Percentiles rank a stretch among this genome's conserved stretches.
Conservation (phyloP, 1,284 basidiomycete genomes). For the Takashimella tepidaria region DNA sequence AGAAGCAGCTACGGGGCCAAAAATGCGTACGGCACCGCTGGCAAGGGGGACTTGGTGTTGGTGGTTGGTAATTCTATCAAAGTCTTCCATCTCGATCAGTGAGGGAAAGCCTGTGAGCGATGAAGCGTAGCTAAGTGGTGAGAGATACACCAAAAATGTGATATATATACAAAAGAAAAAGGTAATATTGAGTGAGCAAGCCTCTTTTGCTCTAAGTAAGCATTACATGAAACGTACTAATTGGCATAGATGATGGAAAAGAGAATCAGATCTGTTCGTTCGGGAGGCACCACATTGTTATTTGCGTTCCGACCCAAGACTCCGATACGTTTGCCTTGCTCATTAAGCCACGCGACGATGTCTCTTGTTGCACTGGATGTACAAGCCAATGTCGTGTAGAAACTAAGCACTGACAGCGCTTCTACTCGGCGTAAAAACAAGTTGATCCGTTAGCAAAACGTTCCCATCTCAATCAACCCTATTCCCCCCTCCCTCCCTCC, state of each 20-base stretch:
- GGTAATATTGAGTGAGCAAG: too few species aligned
- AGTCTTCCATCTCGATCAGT: neutral
- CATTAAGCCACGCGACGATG: slow-evolving; percentile 16
- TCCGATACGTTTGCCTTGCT: slow-evolving; percentile 15
- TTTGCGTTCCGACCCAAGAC: neutral
- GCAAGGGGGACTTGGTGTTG: too few species aligned
- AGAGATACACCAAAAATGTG: neutral
- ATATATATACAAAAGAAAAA: too few species aligned
- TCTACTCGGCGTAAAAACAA: slow-evolving; percentile 7
- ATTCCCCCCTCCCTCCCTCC: neutral
- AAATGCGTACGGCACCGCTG: too few species aligned
- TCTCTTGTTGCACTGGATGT: slow-evolving; percentile 6
- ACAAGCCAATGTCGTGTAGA: slow-evolving; percentile 13
- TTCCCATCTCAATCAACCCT: too few species aligned
- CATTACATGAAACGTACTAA: slow-evolving; percentile 11
- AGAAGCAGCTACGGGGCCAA: neutral
- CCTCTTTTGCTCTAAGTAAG: too few species aligned
- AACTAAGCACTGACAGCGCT: slow-evolving; percentile 10
- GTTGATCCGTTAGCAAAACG: too few species aligned
- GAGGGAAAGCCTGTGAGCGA: neutral
- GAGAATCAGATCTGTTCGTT: slow-evolving; percentile 18
- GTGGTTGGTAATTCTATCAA: neutral
- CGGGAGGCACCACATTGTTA: slow-evolving; percentile 1
- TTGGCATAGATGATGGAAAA: slow-evolving; percentile 13
- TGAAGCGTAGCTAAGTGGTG: neutral